Percentiles rank a stretch among this genome's conserved stretches.
Conservation (phyloP, 2,329 filamentous ascomycete species). For the Colletotrichum sansevieriae region DNA sequence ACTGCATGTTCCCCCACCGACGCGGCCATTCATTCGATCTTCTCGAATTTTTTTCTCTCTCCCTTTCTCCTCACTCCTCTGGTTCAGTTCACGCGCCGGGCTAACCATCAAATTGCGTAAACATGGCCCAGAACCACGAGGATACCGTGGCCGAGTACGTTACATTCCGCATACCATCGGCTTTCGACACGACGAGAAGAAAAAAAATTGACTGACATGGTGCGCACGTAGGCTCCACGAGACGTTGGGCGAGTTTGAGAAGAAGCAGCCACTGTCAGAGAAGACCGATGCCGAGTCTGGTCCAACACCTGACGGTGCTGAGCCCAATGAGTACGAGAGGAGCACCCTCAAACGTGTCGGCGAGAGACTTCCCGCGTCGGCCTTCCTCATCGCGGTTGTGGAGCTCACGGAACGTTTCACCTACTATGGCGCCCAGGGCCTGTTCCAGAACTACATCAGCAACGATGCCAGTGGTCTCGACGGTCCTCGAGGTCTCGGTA, state of each 20-base stretch:
- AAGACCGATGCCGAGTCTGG: slow-evolving; percentile 46
- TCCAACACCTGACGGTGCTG: slow-evolving; percentile 59
- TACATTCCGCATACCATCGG: slow-evolving; percentile 20
- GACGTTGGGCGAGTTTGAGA: slow-evolving; percentile 47
- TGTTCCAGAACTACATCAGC: slow-evolving; percentile 69
- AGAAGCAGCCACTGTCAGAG: slow-evolving; percentile 33
- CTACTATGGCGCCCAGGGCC: slow-evolving; percentile 66
- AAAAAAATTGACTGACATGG: slow-evolving; percentile 3
- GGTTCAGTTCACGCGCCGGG: slow-evolving; percentile 19
- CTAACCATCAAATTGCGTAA: slow-evolving; percentile 31
- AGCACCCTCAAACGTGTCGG: slow-evolving; percentile 63
- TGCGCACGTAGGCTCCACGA: slow-evolving; percentile 47
- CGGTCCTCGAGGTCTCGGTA: slow-evolving; percentile 64
- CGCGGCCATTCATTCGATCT: not conserved
- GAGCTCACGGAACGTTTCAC: slow-evolving; percentile 71
- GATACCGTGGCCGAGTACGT: slow-evolving; percentile 51
- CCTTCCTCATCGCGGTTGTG: slow-evolving; percentile 68
- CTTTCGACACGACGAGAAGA: not conserved
- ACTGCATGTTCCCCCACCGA: slow-evolving; percentile 25
- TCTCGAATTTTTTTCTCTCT: slow-evolving; percentile 24
- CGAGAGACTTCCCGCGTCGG: slow-evolving; percentile 66
- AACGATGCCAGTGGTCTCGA: slow-evolving; percentile 50
- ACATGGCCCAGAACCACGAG: slow-evolving; percentile 52
- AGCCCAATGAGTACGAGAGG: slow-evolving; percentile 66
- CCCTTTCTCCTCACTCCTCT: slow-evolving; percentile 18